A percentile compares a stretch with the other conserved stretches of the same genome.
Conservation (phyloP, 352 stramenopile genomes). For the Proteromonas lacertae region DNA sequence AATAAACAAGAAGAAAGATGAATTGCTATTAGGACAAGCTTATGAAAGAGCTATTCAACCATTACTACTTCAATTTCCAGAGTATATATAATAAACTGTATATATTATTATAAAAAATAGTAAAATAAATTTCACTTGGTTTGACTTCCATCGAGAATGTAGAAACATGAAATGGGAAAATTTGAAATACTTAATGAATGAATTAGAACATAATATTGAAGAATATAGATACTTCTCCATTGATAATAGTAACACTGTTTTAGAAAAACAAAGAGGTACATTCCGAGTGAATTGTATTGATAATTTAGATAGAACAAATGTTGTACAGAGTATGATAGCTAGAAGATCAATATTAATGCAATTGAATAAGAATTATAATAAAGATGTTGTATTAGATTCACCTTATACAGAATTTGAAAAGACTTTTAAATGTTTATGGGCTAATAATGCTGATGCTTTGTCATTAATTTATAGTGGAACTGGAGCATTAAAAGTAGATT, state of each 20-base stretch:
- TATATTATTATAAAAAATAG: too few species aligned
- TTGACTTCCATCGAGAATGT: constrained; percentile 83
- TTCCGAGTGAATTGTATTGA: constrained; percentile 88
- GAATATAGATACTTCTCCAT: constrained; percentile 21
- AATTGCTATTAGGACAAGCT: too few species aligned
- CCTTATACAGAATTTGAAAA: constrained; percentile 24
- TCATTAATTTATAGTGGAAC: constrained; percentile 59
- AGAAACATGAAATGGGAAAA: constrained; percentile 53
- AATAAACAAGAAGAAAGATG: too few species aligned
- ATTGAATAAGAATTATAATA: constrained; percentile 20
- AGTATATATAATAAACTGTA: too few species aligned
- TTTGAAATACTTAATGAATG: constrained; percentile 40
- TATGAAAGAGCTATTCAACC: too few species aligned
- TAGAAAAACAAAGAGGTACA: constrained; percentile 35
- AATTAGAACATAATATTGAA: constrained; percentile 36
- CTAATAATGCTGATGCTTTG: constrained; percentile 71
- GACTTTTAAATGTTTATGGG: constrained; percentile 48
- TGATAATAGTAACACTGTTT: constrained; percentile 6
- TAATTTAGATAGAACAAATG: too few species aligned
- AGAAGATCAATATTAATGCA: constrained; percentile 39
- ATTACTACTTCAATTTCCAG: too few species aligned
- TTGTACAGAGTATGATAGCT: constrained; percentile 67
- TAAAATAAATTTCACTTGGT: constrained; percentile 50
- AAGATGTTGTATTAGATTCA: constrained; percentile 16
- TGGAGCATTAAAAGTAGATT: constrained; percentile 63